A percentile compares a stretch with the other conserved stretches of the same genome.
Conservation (phyloP, 345 rosid species). For the Excoecaria cochinchinensis region DNA sequence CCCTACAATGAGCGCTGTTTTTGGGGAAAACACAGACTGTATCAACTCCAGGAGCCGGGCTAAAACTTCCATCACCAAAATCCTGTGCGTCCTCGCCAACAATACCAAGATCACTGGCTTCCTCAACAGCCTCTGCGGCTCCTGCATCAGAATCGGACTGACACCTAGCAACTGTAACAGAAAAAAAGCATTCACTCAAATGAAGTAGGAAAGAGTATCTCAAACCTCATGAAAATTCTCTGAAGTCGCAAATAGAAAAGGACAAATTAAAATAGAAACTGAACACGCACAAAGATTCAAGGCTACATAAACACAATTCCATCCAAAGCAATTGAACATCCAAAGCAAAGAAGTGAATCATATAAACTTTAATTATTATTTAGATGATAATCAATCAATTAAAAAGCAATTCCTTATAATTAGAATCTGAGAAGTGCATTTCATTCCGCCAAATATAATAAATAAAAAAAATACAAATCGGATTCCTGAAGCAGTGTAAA, state of each 20-base stretch:
- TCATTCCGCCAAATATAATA: no score
- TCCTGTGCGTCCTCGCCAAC: slow-evolving; percentile 64
- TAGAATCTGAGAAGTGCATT: no score
- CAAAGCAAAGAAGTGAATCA: not conserved
- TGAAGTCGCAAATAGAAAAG: not conserved
- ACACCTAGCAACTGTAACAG: slow-evolving; percentile 54
- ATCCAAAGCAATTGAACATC: no score
- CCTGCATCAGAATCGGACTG: slow-evolving; percentile 61
- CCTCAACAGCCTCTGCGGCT: slow-evolving; percentile 49
- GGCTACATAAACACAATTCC: not conserved
- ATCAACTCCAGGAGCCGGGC: slow-evolving; percentile 68
- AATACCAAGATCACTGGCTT: slow-evolving; percentile 60
- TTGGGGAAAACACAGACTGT: slow-evolving; percentile 75
- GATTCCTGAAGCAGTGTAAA: not conserved
- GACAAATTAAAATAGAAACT: not conserved
- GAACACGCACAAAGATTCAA: not conserved
- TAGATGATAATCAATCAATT: not conserved
- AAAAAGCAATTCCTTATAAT: not conserved
- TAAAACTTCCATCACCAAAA: slow-evolving; percentile 44
- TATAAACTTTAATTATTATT: not conserved
- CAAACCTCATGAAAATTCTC: not conserved
- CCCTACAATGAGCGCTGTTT: slow-evolving; percentile 63
- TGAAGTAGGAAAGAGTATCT: not conserved
- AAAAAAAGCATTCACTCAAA: slow-evolving; percentile 6
- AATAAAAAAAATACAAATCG: not conserved